Evolutionary conservation across 768 basidiomycete species (phyloP), one percentile per base, ranked within the genome.

Genomic region (Termitomyces sp.): DNA sequence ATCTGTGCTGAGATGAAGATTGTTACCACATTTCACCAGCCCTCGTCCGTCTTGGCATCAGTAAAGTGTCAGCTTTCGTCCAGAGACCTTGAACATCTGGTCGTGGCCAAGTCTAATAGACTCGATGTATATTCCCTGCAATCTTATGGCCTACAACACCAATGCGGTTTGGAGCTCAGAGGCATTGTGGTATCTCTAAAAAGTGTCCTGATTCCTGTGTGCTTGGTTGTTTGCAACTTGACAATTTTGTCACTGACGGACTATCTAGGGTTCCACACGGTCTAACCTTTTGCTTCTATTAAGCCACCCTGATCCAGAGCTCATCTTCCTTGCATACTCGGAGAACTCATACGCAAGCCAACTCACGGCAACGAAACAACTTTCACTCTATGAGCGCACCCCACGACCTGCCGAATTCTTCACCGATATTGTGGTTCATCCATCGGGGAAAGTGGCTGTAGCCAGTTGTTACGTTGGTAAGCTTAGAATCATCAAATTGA

Each of bases 221-320:
- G 78, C 71, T 55, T 57, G 41, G 32, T 42, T 13, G 16, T 46
- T 43, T 41, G 16, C 51, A 44, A 53, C 46, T 59, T 50, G n/a
- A 56, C 59, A 26, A 41, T 59, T 53, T n/a, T 63, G 64, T 63
- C 36, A 52, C 53, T 46, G 49, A 59, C 22, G 16, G n/a, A 22
- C 53, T 26, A 42, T 39, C 59, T 29, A 67, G 72, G 74, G 72
- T 55, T 73, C 72, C 43, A 59, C 64, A 36, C 74, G 71, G 61
- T 77, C 76, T 29, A 84, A 84, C 65, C 63, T 92, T 14, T 67
- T 90, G 22, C 76, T 90, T 32, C 76, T 92, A 66, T 79, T 87
- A 0, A 88, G 88, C 58, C 89, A 91, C 63, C 90, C 90, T 1
- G 82, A 88, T 34, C 87, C 90, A 9, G 83, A 85, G 59, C 76